Evolutionary conservation across 768 basidiomycete genomes (phyloP).

Genomic region (Serendipita sp.): DNA sequence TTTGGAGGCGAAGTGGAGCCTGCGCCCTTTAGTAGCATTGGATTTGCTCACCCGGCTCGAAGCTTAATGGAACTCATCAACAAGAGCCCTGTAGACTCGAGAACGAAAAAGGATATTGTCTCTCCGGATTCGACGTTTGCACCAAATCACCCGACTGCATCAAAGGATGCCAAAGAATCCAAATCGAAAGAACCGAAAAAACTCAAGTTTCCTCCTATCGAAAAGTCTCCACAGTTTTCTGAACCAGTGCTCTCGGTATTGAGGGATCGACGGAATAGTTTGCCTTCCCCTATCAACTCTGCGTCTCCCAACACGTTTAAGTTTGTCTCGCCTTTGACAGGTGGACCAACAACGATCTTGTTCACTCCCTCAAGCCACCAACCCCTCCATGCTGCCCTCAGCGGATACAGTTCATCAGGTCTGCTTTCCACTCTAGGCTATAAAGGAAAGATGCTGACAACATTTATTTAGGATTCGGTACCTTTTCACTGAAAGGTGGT

Average conservation of each 20-base stretch:
- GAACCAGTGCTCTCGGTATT: not conserved
- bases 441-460: not conserved
- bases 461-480: not conserved
- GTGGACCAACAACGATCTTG: not conserved
- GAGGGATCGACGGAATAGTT: not conserved
- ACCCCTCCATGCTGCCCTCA: not conserved
- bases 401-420: not conserved
- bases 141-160: not conserved
- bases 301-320: not conserved
- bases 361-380: conserved; percentile 1
- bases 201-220: conserved; percentile 1
- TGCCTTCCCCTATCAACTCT: not conserved
- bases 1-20: not conserved
- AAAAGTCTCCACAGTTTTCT: not conserved
- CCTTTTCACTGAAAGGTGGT: not conserved
- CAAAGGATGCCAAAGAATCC: not conserved
- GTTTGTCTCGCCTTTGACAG: not conserved
- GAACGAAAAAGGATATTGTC: not conserved
- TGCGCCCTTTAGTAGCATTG: not conserved
- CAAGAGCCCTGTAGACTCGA: not conserved
- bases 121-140: not conserved
- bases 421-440: not conserved
- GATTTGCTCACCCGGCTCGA: too few species aligned
- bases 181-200: not conserved
- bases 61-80: not conserved